Conservation (phyloP, 371 early-diverging fungal genomes). For the Haplosporangium sp. region DNA sequence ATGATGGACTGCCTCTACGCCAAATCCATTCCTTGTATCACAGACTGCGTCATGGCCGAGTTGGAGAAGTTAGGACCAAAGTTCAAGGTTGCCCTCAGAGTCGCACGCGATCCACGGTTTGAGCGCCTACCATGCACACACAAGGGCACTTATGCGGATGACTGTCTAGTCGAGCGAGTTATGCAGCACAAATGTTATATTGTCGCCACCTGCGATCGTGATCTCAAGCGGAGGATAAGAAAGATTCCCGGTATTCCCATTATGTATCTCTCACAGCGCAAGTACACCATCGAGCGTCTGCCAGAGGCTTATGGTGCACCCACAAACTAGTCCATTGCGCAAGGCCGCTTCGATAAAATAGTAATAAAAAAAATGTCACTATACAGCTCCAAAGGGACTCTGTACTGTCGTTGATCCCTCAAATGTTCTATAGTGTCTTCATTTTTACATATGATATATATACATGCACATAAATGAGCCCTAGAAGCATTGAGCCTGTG, state of each 20-base stretch:
- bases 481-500: constrained; percentile 21
- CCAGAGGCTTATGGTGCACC: constrained; percentile 78
- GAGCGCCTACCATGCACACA: constrained; percentile 98
- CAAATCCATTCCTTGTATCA: constrained; percentile 97
- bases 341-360: too few species aligned
- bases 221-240: constrained; percentile 97
- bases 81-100: constrained; percentile 94
- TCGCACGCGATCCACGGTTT: constrained; percentile 96
- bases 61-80: constrained; percentile 99
- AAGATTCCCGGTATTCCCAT: constrained; percentile 99
- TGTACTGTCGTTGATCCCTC: too few species aligned
- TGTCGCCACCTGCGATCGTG: constrained; percentile 99
- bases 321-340: constrained; percentile 46
- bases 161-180: constrained; percentile 97
- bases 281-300: constrained; percentile 96
- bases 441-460: too few species aligned
- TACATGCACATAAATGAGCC: too few species aligned
- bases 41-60: constrained; percentile 99
- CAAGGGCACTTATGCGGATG: constrained; percentile 99
- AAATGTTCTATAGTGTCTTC: too few species aligned
- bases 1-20: constrained; percentile 99
- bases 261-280: constrained; percentile 95
- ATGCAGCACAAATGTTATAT: constrained; percentile 98
- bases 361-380: too few species aligned
- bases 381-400: too few species aligned